A percentile compares a stretch with the other conserved stretches of the same genome.
Evolutionary conservation across 2,329 filamentous ascomycete genomes (phyloP).

Genomic region (Capronia coronata): DNA sequence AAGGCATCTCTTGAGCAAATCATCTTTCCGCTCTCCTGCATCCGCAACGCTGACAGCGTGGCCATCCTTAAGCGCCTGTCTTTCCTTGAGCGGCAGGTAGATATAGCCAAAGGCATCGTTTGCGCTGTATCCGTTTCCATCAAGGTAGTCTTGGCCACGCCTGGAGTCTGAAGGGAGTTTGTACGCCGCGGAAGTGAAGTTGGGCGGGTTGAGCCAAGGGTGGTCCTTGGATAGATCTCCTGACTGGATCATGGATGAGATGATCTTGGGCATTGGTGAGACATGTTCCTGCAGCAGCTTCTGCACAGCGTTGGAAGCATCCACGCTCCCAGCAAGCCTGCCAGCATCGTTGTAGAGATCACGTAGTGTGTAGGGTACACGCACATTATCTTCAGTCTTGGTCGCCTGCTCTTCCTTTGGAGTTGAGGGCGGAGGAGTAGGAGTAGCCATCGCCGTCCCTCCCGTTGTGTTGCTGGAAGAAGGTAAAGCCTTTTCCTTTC

Average conservation of each 20-base stretch:
- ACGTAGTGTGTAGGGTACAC: conserved; percentile 21
- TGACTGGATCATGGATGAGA: conserved; percentile 22
- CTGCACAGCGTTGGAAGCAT: conserved; percentile 14
- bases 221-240: conserved; percentile 35
- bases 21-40: conserved; percentile 29
- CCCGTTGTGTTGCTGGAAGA: neutral
- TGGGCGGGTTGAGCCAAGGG: conserved; percentile 37
- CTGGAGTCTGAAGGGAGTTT: conserved; percentile 25
- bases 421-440: conserved; percentile 8
- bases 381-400: conserved; percentile 9
- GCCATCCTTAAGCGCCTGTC: conserved; percentile 38
- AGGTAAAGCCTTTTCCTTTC: conserved; percentile 2
- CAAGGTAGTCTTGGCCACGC: conserved; percentile 27
- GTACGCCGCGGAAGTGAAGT: conserved; percentile 29
- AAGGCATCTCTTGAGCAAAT: conserved; percentile 39
- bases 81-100: conserved; percentile 40
- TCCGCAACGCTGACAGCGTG: conserved; percentile 38
- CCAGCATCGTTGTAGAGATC: conserved; percentile 25
- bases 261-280: conserved; percentile 23
- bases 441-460: no score
- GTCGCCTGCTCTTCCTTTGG: conserved; percentile 9
- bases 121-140: conserved; percentile 26
- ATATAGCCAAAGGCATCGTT: conserved; percentile 36
- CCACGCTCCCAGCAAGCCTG: conserved; percentile 6
- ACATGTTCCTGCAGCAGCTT: conserved; percentile 24